phyloP scores from a whole-genome alignment of 306 rosid genomes.

The Vigna hirtella region DNA sequence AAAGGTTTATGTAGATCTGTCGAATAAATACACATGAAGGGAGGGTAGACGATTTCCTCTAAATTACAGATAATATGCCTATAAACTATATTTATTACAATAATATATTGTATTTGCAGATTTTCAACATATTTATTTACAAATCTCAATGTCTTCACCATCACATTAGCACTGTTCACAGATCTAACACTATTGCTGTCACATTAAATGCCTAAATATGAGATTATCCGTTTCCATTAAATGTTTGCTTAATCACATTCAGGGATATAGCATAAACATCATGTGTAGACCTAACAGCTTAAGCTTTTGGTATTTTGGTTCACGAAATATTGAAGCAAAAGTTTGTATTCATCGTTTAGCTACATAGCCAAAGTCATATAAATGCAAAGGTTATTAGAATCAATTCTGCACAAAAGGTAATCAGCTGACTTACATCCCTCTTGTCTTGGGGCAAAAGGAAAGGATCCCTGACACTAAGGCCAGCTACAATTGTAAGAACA shows the following conservation, averaged over 20 bases:
- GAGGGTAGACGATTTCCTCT: too few relatives aligned
- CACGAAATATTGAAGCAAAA: slow-evolving; percentile 10
- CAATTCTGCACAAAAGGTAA: slow-evolving; percentile 40
- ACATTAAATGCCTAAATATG: slow-evolving; percentile 24
- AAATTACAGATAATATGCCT: too few relatives aligned
- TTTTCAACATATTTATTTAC: background rate
- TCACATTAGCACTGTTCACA: slow-evolving; percentile 8
- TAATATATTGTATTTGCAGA: too few relatives aligned
- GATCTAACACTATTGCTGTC: slow-evolving; percentile 19
- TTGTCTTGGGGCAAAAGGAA: slow-evolving; percentile 98
- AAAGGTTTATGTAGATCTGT: too few relatives aligned
- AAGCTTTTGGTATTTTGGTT: background rate
- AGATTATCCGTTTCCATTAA: background rate
- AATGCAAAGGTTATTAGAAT: slow-evolving; percentile 8
- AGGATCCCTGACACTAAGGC: slow-evolving; percentile 97
- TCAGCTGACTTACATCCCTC: slow-evolving; percentile 73
- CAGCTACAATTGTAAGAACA: slow-evolving; percentile 90
- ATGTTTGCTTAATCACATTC: slow-evolving; percentile 24
- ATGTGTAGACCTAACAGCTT: background rate
- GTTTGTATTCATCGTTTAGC: slow-evolving; percentile 35
- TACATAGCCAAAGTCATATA: slow-evolving; percentile 31
- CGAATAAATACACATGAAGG: too few relatives aligned
- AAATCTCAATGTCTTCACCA: slow-evolving; percentile 26
- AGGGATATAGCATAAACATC: background rate
- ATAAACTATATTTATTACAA: too few relatives aligned